Conservation (phyloP, 2,329 filamentous ascomycete species). For the Graphilbum ipis-grandicollis region DNA sequence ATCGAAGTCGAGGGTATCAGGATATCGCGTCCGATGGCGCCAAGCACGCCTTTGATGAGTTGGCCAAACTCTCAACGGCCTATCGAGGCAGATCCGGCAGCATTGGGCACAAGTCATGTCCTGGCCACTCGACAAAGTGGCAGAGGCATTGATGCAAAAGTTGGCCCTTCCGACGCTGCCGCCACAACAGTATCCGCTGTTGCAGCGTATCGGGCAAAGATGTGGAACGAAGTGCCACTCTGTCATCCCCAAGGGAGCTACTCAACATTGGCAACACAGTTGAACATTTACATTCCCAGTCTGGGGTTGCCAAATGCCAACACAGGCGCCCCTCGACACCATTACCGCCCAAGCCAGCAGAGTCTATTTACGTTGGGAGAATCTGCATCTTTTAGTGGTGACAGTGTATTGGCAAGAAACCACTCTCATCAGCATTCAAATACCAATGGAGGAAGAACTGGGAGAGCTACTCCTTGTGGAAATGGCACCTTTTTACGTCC, state of each 20-base stretch:
- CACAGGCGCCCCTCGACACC: not conserved
- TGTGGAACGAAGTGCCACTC: slow-evolving; percentile 13
- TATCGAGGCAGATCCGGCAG: no score
- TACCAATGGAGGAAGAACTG: no score
- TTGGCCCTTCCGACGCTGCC: not conserved
- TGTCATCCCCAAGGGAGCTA: slow-evolving; percentile 11
- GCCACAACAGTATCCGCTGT: not conserved
- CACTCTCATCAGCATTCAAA: slow-evolving; percentile 1
- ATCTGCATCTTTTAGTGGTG: slow-evolving; percentile 5
- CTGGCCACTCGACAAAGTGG: no score
- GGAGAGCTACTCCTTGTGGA: no score
- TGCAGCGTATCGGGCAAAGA: not conserved
- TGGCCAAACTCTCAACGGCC: no score
- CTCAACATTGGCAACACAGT: slow-evolving; percentile 1
- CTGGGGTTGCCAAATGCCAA: slow-evolving; percentile 4
- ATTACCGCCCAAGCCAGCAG: slow-evolving; percentile 8
- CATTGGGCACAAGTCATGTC: no score
- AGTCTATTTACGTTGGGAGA: slow-evolving; percentile 11
- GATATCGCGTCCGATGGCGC: slow-evolving; percentile 38
- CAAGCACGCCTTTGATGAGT: no score
- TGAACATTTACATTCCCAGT: slow-evolving; percentile 7
- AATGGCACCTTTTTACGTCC: no score
- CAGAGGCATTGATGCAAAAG: no score
- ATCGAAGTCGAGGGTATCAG: slow-evolving; percentile 75
- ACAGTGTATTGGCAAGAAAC: no score